A percentile compares a stretch with the other conserved stretches of the same genome.
phyloP scores from a whole-genome alignment of 202 grass and related monocot genomes.

The Digitaria exilis region DNA sequence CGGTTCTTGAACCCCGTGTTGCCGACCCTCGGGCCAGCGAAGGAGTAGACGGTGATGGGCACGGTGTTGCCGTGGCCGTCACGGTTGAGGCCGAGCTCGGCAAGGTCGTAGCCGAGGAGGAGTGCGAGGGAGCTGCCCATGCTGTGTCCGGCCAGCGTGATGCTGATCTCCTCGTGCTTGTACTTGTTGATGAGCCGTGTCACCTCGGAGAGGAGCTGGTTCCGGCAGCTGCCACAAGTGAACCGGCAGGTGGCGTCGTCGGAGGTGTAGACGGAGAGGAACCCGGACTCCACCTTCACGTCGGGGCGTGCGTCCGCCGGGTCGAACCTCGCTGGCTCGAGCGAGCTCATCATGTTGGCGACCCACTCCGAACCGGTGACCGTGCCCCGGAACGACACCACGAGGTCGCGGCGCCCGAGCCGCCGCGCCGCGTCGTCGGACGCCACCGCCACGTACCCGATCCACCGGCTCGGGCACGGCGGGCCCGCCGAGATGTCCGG shows the following conservation, averaged over 20 bases:
- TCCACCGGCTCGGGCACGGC: slow-evolving; percentile 60
- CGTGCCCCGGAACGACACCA: slow-evolving; percentile 62
- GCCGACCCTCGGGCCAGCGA: slow-evolving; percentile 49
- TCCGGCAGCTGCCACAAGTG: slow-evolving; percentile 52
- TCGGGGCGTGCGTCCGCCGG: slow-evolving; percentile 50
- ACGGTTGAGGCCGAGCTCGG: slow-evolving; percentile 51
- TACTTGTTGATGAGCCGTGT: slow-evolving; percentile 18
- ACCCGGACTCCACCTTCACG: slow-evolving; percentile 65
- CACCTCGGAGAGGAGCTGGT: slow-evolving; percentile 54
- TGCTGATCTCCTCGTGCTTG: slow-evolving; percentile 45
- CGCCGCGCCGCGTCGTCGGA: slow-evolving; percentile 29
- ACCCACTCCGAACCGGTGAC: slow-evolving; percentile 60
- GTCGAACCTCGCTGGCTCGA: slow-evolving; percentile 61
- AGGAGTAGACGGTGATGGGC: slow-evolving; percentile 52
- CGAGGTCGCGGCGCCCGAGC: slow-evolving; percentile 57
- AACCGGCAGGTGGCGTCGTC: slow-evolving; percentile 43
- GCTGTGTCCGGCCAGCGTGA: slow-evolving; percentile 58
- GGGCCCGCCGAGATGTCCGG: slow-evolving; percentile 32
- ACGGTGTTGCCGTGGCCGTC: neutral
- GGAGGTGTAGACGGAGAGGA: slow-evolving; percentile 70
- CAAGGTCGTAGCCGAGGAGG: slow-evolving; percentile 56
- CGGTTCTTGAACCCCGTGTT: slow-evolving; percentile 49
- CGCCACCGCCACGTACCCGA: slow-evolving; percentile 63
- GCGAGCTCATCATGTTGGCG: slow-evolving; percentile 78
- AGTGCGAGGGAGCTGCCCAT: slow-evolving; percentile 53